A percentile compares a stretch with the other conserved stretches of the same genome.
Evolutionary conservation across 2,329 filamentous ascomycete genomes (phyloP).

Genomic region (Corinectria fuckeliana): DNA sequence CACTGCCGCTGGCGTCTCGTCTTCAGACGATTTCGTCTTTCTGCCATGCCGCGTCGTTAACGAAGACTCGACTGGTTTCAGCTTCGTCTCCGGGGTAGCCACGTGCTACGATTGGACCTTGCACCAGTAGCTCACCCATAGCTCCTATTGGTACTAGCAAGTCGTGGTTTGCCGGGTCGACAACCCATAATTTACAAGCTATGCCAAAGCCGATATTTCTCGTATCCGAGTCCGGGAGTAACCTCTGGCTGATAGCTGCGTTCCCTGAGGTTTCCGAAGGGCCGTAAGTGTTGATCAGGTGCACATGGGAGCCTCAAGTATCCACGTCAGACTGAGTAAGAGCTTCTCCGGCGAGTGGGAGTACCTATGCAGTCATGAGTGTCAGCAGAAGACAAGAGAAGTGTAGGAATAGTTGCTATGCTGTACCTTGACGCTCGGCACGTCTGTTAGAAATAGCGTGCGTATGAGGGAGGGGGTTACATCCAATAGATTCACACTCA

Average conservation of each 20-base stretch:
- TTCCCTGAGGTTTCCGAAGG: conserved; percentile 6
- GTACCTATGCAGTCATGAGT: not conserved
- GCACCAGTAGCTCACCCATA: conserved; percentile 18
- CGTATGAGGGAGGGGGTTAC: not conserved
- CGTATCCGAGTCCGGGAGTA: not conserved
- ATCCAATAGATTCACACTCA: not conserved
- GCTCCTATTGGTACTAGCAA: conserved; percentile 12
- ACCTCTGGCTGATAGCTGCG: conserved; percentile 3
- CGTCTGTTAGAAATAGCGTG: not conserved
- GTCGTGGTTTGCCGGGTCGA: conserved; percentile 20
- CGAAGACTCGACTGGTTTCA: conserved; percentile 44
- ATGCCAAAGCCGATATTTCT: conserved; percentile 10
- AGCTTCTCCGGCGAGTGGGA: conserved; percentile 8
- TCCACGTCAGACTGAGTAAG: not conserved
- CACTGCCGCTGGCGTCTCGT: not conserved
- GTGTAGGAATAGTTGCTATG: no score
- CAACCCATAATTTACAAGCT: conserved; percentile 12
- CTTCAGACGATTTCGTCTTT: not conserved
- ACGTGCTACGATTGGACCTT: conserved; percentile 14
- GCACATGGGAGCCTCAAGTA: not conserved
- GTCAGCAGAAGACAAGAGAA: no score
- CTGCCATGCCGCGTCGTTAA: not conserved
- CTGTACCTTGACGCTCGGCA: no score
- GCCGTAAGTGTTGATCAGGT: conserved; percentile 9
- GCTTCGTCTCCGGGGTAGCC: conserved; percentile 39